A percentile compares a stretch with the other conserved stretches of the same genome.
Evolutionary conservation across 768 basidiomycete species (phyloP).

Genomic region (Kwoniella sp.): DNA sequence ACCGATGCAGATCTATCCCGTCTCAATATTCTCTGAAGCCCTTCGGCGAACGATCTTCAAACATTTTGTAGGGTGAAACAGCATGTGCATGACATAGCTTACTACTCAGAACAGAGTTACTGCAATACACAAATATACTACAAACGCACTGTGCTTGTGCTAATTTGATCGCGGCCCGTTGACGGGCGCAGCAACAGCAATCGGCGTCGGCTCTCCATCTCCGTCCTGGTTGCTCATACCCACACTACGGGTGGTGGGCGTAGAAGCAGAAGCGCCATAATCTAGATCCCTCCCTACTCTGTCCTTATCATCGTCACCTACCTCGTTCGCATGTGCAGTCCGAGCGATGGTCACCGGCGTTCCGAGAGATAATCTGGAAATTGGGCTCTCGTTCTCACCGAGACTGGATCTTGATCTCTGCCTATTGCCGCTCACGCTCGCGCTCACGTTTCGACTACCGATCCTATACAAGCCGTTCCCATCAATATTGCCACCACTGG

Average conservation of each 20-base stretch:
- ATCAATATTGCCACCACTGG: neutral
- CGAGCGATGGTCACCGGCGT: neutral
- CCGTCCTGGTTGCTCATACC: too few relatives aligned
- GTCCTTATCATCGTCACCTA: neutral
- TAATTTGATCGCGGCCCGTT: too few relatives aligned
- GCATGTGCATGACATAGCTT: too few relatives aligned
- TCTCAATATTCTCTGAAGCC: too few relatives aligned
- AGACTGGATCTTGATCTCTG: conserved; percentile 15
- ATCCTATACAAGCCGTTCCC: conserved; percentile 21
- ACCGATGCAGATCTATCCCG: too few relatives aligned
- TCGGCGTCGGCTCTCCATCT: neutral
- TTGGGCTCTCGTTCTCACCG: neutral
- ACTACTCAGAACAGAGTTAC: too few relatives aligned
- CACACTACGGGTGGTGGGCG: neutral
- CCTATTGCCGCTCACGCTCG: neutral
- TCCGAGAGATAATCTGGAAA: neutral
- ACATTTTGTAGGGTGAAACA: too few relatives aligned
- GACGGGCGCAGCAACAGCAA: neutral
- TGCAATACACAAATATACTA: too few relatives aligned
- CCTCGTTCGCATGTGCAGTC: neutral
- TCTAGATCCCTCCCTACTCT: conserved; percentile 12
- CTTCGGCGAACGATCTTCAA: too few relatives aligned
- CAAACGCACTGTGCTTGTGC: too few relatives aligned
- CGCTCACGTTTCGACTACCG: conserved; percentile 4
- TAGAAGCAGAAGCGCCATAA: conserved; percentile 8